Evolutionary conservation across 2,329 filamentous ascomycete genomes (phyloP).

Genomic region (Neodidymelliopsis sp.): DNA sequence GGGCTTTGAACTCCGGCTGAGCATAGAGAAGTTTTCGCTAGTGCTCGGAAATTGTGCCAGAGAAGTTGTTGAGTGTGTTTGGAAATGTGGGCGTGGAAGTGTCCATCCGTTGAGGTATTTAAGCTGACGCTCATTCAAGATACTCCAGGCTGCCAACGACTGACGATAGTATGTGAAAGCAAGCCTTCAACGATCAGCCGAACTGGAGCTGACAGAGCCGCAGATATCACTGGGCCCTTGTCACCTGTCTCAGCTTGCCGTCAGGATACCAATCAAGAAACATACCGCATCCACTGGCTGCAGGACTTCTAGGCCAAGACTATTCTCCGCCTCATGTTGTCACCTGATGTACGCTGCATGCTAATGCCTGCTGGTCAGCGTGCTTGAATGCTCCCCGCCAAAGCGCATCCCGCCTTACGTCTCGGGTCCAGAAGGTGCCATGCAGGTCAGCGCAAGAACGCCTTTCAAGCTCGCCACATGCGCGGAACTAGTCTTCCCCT

Average conservation of each 20-base stretch:
- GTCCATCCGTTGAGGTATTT: slow-evolving; percentile 7
- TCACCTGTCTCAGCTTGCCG: slow-evolving; percentile 19
- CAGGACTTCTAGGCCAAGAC: slow-evolving; percentile 28
- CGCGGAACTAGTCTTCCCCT: slow-evolving; percentile 20
- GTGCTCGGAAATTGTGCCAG: neutral
- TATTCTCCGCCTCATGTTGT: slow-evolving; percentile 27
- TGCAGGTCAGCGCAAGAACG: slow-evolving; percentile 26
- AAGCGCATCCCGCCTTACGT: slow-evolving; percentile 24
- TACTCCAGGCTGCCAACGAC: slow-evolving; percentile 4
- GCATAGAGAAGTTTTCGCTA: neutral
- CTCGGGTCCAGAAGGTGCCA: slow-evolving; percentile 27
- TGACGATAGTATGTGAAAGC: slow-evolving; percentile 5
- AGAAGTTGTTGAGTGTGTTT: slow-evolving; percentile 1
- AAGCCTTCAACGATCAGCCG: slow-evolving; percentile 9
- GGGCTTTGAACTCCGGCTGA: neutral
- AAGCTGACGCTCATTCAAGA: slow-evolving; percentile 2
- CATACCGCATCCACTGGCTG: slow-evolving; percentile 24
- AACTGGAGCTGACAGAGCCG: slow-evolving; percentile 42
- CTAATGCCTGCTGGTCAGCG: slow-evolving; percentile 36
- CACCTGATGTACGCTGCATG: slow-evolving; percentile 29
- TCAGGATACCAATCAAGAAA: slow-evolving; percentile 15
- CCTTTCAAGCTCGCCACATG: slow-evolving; percentile 37
- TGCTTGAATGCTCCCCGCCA: slow-evolving; percentile 27
- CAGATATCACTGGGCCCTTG: slow-evolving; percentile 30
- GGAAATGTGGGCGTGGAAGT: slow-evolving; percentile 1